Base-by-base conservation (phyloP, 345 rosid species). In the Corchorus olitorius region DNA sequence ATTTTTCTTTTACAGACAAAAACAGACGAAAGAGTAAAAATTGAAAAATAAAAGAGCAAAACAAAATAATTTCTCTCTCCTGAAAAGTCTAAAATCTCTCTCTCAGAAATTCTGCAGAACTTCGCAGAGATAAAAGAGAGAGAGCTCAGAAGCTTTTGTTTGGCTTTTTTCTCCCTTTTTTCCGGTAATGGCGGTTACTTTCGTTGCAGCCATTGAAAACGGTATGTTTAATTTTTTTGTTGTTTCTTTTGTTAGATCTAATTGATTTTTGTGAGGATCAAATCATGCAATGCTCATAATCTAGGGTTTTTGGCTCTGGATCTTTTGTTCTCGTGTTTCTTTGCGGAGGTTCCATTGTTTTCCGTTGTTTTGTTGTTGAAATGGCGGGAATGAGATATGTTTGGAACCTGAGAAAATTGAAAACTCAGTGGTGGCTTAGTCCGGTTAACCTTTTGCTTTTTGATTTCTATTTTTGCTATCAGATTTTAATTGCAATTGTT, bases 341-440 rank as follows among this genome's bases (percentile, higher is more conserved):
- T 8, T 27, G 4, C 16, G 19, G 19, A 14, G 20, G 13, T 6
- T 9, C 45, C 43, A 49, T 69, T 11, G 16, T 69, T 33, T 60
- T 70, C 22, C 60, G 7, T 70, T 5, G 2, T 50, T 69, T 50
- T 70, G 4, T 69, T 70, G 60, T 33, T 70, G 60, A 70, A 34
- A 70, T 70, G 60, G 17, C 60, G 46, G 59, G 33, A 52, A 52
- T 16, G 60, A 50, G 60, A 34, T 16, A 3, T 70, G 16, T 52
- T 50, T 70, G 59, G 45, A 69, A 33, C 27, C 45, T 50, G 39
- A 16, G 45, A 69, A 69, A 50, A 50, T 50, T 69, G 73, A 69
- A 67, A 50, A 50, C n/a, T 48, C 48, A 16, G 45, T 15, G 15
- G 14, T 50, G 3, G 27, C 17, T 50, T 10, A 34, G 3, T 16